Evolutionary conservation across 2,329 filamentous ascomycete genomes (phyloP), one percentile per base, ranked within the genome.

Genomic region (Xylaria hypoxylon): DNA sequence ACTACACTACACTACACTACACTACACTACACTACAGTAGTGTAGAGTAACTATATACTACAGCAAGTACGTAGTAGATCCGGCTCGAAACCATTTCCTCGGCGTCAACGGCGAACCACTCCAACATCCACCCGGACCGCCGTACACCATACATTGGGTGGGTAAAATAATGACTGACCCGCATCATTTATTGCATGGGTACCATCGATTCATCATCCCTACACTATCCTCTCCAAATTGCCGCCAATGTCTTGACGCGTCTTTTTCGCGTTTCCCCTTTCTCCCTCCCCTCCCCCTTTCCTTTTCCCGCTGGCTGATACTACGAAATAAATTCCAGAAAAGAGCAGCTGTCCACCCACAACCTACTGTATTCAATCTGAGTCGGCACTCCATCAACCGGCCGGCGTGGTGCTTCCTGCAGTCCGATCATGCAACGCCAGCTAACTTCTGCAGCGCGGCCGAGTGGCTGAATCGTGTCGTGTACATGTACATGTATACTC

Each of bases 161-260:
- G 35, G 35, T 38, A 38, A n/a, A n/a, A 26, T 33, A 19, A 22
- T 35, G 24, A 55, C 7, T 28, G 22, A 22, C 35, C 35, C 38
- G 35, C 57, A 10, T 19, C 19, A 56, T 38, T 57, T 57, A 26
- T 57, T 35, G 45, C 57, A 40, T 48, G 35, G 48, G 48, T 51
- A 5, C 48, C 26, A 51, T 33, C 2, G 15, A 38, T 38, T 22
- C 19, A 22, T 13, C 6, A 53, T 40, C 19, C n/a, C 6, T 24
- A 53, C n/a, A 26, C 44, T 26, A 13, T 47, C 11, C 19, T 57
- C 40, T 56, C 59, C 59, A 62, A 62, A 31, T 55, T 38, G 15
- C n/a, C 57, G 57, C 50, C 63, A 56, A 55, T 22, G 24, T n/a
- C 33, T 28, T 45, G 57, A 47, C 62, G 57, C 57, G 48, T 59